Conservation (phyloP, 192 early-diverging fungal genomes). For the Neocallimastix lanati region DNA sequence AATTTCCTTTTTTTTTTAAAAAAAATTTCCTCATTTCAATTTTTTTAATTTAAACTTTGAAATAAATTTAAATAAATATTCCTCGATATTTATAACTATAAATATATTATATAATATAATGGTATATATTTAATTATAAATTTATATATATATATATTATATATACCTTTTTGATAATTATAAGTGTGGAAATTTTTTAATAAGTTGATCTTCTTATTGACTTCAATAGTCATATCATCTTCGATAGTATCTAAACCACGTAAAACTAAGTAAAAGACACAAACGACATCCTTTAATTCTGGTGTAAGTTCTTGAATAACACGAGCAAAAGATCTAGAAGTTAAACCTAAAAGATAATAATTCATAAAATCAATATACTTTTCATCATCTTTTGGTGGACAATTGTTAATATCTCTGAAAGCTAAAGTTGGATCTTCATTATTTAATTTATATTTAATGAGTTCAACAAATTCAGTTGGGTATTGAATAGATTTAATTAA, state of each 20-base stretch:
- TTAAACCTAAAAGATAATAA: constrained; percentile 82
- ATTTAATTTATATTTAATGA: not conserved
- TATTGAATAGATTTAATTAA: not conserved
- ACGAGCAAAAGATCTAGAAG: constrained; percentile 86
- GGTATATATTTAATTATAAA: too few relatives aligned
- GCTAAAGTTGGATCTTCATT: not conserved
- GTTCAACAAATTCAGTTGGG: not conserved
- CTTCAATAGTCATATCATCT: constrained; percentile 87
- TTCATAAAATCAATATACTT: constrained; percentile 34
- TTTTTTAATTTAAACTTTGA: too few relatives aligned
- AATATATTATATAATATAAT: constrained; percentile 9
- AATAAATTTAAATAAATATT: too few relatives aligned
- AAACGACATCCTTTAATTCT: constrained; percentile 61
- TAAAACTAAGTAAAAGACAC: constrained; percentile 89
- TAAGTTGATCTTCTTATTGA: constrained; percentile 54
- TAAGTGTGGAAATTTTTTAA: constrained; percentile 64
- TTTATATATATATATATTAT: too few relatives aligned
- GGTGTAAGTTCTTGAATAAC: constrained; percentile 80
- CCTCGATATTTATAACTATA: not conserved
- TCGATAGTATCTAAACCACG: constrained; percentile 95
- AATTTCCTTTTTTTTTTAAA: too few relatives aligned
- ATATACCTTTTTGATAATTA: constrained; percentile 59
- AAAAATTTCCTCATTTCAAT: too few relatives aligned
- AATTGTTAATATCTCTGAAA: not conserved
- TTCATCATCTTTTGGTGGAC: constrained; percentile 14